A percentile compares a stretch with the other conserved stretches of the same genome.
These are phyloP conservation scores for Solanum pimpinellifolium DNA, from an alignment of 257 asterid genomes.

Conservation along the genomic window DNA sequence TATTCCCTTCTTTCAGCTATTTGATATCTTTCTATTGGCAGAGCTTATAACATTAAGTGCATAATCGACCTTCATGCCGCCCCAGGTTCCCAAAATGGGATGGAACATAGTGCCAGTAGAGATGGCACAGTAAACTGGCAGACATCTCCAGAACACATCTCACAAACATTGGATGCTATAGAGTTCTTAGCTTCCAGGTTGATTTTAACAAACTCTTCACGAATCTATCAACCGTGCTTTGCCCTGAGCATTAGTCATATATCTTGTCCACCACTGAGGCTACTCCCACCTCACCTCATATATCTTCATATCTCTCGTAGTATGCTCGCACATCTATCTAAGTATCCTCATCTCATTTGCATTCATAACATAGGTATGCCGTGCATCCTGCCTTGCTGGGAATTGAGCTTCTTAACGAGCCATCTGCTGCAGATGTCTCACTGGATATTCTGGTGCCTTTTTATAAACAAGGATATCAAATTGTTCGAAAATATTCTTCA, in stretches of 20 bases:
- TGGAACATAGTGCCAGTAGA: conserved; percentile 83
- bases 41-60: conserved; percentile 58
- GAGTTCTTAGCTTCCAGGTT: conserved; percentile 78
- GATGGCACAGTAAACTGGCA: conserved; percentile 81
- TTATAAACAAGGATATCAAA: conserved; percentile 55
- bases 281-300: neutral
- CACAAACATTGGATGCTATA: conserved; percentile 41
- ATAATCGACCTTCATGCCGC: conserved; percentile 86
- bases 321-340: neutral
- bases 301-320: neutral
- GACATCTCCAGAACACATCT: conserved; percentile 30
- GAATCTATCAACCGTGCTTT: neutral
- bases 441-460: conserved; percentile 48
- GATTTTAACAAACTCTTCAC: neutral
- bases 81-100: conserved; percentile 82
- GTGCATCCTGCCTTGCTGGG: conserved; percentile 68
- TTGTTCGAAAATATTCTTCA: conserved; percentile 53
- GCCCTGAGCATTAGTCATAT: neutral
- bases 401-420: conserved; percentile 75
- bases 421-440: conserved; percentile 50
- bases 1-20: neutral
- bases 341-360: neutral
- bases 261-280: neutral
- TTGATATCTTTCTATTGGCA: conserved; percentile 11
- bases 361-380: conserved; percentile 35